Base-by-base conservation (phyloP, 2,329 filamentous ascomycete species). In the Penicillium sclerotigenum region DNA sequence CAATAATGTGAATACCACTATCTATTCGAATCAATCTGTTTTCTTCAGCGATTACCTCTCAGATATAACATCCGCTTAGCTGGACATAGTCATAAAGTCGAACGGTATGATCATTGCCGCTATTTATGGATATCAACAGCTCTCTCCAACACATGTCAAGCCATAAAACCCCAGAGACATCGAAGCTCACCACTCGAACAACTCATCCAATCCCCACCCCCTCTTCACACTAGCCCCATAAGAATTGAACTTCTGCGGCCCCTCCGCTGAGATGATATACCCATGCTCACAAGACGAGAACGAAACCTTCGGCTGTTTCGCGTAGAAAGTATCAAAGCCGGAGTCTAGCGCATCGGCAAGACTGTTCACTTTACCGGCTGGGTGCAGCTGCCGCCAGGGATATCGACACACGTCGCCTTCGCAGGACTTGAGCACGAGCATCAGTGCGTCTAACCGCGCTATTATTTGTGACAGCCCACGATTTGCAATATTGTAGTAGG, bases 371-470 rank as follows among this genome's bases (percentile, higher is more conserved):
- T 77, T 66, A 0, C 80, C 81, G 1, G 69, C 70, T 0, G 83
- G 83, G 60, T 86, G 83, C 2, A 87, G 70, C 2, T 77, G 75
- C 14, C 72, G 71, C 85, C 85, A 87, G 0, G 85, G 85, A 24
- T 79, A 70, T 4, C 78, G 71, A 62, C 85, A 87, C 0, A 76
- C 75, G 10, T 73, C 61, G 9, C 77, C 81, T 64, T 81, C 80
- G 70, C 85, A 87, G 4, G 81, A 81, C 71, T 87, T 87, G 24
- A 85, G 74, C 1, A 86, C 81, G 57, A 87, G 72, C 45, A 86
- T 74, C 1, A 87, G 74, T 3, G 83, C 74, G 58, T 87, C 84
- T 0, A 88, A 76, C 2, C 83, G 79, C 22, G 75, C 71, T 3
- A 80, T 63, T 0, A 84, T 73, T 49, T 78, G 75, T 6, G 60